phyloP scores from a whole-genome alignment of 345 rosid species.

The Gossypium mustelinum region DNA sequence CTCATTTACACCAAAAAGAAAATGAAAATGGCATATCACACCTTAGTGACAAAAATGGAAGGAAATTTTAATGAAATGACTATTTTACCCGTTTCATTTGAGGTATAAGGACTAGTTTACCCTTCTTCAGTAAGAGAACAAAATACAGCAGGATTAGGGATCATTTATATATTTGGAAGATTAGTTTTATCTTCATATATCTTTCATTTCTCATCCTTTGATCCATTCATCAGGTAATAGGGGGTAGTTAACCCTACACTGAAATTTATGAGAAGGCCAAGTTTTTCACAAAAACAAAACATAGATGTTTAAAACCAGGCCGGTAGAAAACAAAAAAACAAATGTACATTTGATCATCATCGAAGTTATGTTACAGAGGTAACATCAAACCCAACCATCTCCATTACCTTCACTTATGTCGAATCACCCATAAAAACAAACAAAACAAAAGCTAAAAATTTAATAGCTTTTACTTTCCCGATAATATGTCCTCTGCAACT shows the following conservation, averaged over 20 bases:
- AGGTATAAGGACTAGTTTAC: too few species aligned
- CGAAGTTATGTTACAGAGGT: neutral
- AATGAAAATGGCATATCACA: too few species aligned
- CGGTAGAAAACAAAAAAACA: neutral
- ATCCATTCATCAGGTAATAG: too few species aligned
- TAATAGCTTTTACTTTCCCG: neutral
- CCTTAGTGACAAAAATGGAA: too few species aligned
- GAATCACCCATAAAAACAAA: neutral
- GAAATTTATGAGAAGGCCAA: neutral
- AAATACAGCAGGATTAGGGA: too few species aligned
- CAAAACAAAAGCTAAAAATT: neutral
- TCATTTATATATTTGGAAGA: too few species aligned
- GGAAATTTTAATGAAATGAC: too few species aligned
- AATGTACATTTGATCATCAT: neutral
- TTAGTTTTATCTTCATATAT: too few species aligned
- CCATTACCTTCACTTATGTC: neutral
- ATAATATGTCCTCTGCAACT: neutral
- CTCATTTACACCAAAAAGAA: too few species aligned
- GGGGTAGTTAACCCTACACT: neutral
- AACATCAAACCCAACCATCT: conserved; percentile 7
- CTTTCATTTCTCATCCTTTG: too few species aligned
- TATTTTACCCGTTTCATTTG: too few species aligned
- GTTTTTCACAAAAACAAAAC: neutral
- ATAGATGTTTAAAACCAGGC: neutral
- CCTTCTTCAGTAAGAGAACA: too few species aligned